These are phyloP conservation scores for Lipomyces orientalis DNA, from an alignment of 805 yeast genomes.

Conservation along the genomic window DNA sequence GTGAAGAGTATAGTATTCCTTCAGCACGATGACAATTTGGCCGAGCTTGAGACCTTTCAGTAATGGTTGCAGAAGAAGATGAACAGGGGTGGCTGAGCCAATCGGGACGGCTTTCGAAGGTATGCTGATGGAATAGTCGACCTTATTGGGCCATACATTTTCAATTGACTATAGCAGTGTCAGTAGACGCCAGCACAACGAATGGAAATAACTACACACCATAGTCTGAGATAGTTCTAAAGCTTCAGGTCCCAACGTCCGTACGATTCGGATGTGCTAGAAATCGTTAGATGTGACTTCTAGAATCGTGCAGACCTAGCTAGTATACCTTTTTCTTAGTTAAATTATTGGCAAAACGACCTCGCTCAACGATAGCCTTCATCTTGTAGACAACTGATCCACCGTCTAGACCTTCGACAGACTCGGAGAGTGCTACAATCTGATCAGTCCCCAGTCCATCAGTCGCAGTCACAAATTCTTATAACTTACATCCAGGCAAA, in stretches of 20 bases:
- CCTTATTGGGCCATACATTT: slow-evolving; percentile 93
- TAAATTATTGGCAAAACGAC: slow-evolving; percentile 72
- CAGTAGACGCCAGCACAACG: background rate
- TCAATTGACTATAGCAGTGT: slow-evolving; percentile 64
- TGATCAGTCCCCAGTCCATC: background rate
- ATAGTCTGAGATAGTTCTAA: slow-evolving; percentile 88
- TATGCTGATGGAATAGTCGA: slow-evolving; percentile 84
- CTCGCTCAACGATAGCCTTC: slow-evolving; percentile 82
- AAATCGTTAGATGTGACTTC: background rate
- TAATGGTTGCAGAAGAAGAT: slow-evolving; percentile 75
- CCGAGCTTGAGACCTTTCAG: slow-evolving; percentile 82
- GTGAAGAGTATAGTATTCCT: slow-evolving; percentile 64
- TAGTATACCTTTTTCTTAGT: slow-evolving; percentile 56
- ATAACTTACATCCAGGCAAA: slow-evolving; percentile 68
- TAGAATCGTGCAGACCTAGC: background rate
- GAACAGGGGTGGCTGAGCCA: slow-evolving; percentile 76
- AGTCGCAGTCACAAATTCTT: background rate
- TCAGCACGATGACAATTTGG: slow-evolving; percentile 66
- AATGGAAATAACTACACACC: slow-evolving; percentile 12
- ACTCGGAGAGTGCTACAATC: slow-evolving; percentile 61
- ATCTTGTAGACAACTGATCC: slow-evolving; percentile 74
- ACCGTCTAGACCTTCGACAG: slow-evolving; percentile 87
- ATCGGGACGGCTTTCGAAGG: slow-evolving; percentile 90
- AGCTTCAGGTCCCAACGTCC: slow-evolving; percentile 87
- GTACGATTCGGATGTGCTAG: slow-evolving; percentile 71